These are phyloP conservation scores for Leishmania tarentolae DNA, from an alignment of 208 protist species.

Conservation along the genomic window DNA sequence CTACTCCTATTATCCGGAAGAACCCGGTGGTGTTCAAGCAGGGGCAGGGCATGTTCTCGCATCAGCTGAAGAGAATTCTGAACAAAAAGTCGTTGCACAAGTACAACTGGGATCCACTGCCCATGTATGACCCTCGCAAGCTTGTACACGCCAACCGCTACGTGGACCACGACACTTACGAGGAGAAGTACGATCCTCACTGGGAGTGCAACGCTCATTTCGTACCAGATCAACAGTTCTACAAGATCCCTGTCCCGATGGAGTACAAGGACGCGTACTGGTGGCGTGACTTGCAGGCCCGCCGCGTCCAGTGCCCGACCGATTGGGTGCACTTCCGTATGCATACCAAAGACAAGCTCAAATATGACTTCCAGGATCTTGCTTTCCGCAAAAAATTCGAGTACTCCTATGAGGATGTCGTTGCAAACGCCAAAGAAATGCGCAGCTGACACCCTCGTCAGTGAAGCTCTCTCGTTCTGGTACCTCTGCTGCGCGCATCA, in stretches of 20 bases:
- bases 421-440: conserved; percentile 87
- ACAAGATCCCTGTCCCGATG: conserved; percentile 76
- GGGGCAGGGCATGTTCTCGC: conserved; percentile 91
- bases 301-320: conserved; percentile 86
- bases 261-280: conserved; percentile 94
- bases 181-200: conserved; percentile 81
- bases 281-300: conserved; percentile 90
- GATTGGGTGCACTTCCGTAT: conserved; percentile 89
- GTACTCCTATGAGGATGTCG: conserved; percentile 80
- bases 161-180: conserved; percentile 84
- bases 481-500: not conserved
- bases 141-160: conserved; percentile 82
- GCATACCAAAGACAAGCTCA: conserved; percentile 67
- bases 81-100: conserved; percentile 90
- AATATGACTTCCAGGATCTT: conserved; percentile 91
- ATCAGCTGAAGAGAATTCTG: conserved; percentile 91
- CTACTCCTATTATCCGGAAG: conserved; percentile 45
- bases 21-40: conserved; percentile 92
- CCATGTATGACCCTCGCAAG: conserved; percentile 90
- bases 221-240: conserved; percentile 87
- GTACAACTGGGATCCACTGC: conserved; percentile 90
- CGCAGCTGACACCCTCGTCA: conserved; percentile 45
- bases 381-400: conserved; percentile 89
- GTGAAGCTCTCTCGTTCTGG: not conserved
- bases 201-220: conserved; percentile 67